Evolutionary conservation across 768 basidiomycete genomes (phyloP), one percentile per base, ranked within the genome.

Genomic region (Asterophora parasitica): DNA sequence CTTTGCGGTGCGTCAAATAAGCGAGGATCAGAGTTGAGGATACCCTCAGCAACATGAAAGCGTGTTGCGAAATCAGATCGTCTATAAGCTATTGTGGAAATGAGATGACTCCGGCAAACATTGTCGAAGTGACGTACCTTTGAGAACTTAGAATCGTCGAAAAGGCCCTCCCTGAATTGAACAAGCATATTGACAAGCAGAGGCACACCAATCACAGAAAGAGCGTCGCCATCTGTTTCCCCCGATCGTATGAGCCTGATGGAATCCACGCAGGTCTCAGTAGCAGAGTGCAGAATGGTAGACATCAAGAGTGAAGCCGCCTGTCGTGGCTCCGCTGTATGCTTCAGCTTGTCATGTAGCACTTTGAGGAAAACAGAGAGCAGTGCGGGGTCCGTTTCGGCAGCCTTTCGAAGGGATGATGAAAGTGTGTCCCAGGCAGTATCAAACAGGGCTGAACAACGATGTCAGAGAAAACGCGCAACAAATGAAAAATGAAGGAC

Each of bases 111-210:
- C 7, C 4, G 44, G 4, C 34, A 46, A 13, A n/a, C 12, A 17
- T n/a, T 3, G 27, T 19, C 26, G 20, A 48, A n/a, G 23, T 23
- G 17, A 63, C 72, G 35, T 55, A 83, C 83, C 59, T 68, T 53
- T 4, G 75, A 58, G 37, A 81, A 68, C 5, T 58, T 51, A 4
- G 31, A 53, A 33, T 81, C 71, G 1, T 63, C 50, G 48, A 83
- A 83, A 11, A 87, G 56, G 0, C 67, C 63, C 6, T 69, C 61
- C 2, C 76, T 76, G 50, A 87, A 85, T 4, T 71, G 66, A 8
- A 73, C 67, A 34, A 87, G 55, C 28, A 84, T 62, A 32, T 65
- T 65, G 11, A 74, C 66, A 23, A 82, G 60, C 20, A 63, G 48
- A 10, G 54, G 47, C 47, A 65, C 28, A 4, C 54, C 47, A 8